Conservation (phyloP, 2,329 filamentous ascomycete genomes). For the Scedosporium dehoogii region DNA sequence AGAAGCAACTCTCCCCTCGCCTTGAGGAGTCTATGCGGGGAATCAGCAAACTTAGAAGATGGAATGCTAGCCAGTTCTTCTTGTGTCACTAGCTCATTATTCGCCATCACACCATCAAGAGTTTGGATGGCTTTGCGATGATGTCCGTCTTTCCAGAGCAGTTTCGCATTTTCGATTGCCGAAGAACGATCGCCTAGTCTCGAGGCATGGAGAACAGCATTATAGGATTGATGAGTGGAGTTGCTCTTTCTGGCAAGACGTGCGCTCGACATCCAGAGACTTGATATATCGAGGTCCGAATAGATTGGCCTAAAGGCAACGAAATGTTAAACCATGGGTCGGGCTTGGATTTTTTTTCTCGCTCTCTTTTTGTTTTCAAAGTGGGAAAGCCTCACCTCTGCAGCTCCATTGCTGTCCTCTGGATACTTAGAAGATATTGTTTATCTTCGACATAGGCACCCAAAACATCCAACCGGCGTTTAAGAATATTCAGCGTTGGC, state of each 20-base stretch:
- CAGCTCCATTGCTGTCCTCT: slow-evolving; percentile 79
- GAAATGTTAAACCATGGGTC: slow-evolving; percentile 7
- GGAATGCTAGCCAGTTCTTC: neutral
- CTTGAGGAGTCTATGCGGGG: slow-evolving; percentile 51
- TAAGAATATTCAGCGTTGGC: slow-evolving; percentile 19
- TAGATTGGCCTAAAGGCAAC: slow-evolving; percentile 41
- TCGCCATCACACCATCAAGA: slow-evolving; percentile 74
- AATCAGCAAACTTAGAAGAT: slow-evolving; percentile 22
- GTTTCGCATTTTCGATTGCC: slow-evolving; percentile 85
- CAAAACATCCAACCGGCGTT: slow-evolving; percentile 74
- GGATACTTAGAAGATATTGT: slow-evolving; percentile 79
- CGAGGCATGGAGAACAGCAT: slow-evolving; percentile 82
- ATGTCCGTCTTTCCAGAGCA: slow-evolving; percentile 89
- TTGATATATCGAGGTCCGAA: slow-evolving; percentile 63
- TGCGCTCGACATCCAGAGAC: slow-evolving; percentile 77
- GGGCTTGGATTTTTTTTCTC: neutral
- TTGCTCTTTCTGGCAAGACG: slow-evolving; percentile 78
- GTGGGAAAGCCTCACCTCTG: slow-evolving; percentile 41
- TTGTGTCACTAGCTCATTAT: slow-evolving; percentile 31
- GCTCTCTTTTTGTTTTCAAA: neutral
- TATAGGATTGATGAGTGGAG: slow-evolving; percentile 79
- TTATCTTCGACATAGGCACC: slow-evolving; percentile 89
- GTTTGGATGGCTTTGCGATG: slow-evolving; percentile 92
- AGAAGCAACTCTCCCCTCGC: slow-evolving; percentile 77
- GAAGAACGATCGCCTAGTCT: slow-evolving; percentile 76